Base-by-base conservation (phyloP, 805 yeast genomes). In the Starmerella riodocensis region DNA sequence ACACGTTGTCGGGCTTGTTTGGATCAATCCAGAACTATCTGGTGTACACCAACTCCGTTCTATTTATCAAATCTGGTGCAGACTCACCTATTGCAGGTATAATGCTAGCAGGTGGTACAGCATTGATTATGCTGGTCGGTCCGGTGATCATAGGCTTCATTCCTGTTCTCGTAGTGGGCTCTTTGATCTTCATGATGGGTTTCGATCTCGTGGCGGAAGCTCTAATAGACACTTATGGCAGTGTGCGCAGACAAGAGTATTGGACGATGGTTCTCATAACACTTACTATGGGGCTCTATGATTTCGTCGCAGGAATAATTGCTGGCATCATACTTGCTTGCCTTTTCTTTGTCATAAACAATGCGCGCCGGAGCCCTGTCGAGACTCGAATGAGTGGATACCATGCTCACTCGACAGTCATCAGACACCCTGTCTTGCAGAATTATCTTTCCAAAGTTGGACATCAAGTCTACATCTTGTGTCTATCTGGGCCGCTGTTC, bases 151-250 rank as follows among this genome's bases (percentile, higher is more conserved):
- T 91, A 53, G 94, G 95, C 0, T 83, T 65, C 54, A 91, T 91
- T 35, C 98, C 98, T 0, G 83, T 91, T 13, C 81, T 94, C 62
- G 96, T 91, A 29, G 98, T 91, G 20, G 97, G 96, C 0, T 74
- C 95, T 0, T 70, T 91, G 42, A 91, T 91, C 47, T 91, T 80
- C 59, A 62, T 91, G 42, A 66, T 91, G 35, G 98, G 98, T 1
- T 81, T 88, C 55, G 98, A 91, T 57, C 64, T 91, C 38, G 58
- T 91, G 48, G 75, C 78, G 40, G 98, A 91, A 58, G 82, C 96
- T 0, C 53, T 91, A 6, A 73, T 71, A 50, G 97, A 91, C 57
- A 84, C 97, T 0, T 69, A 71, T 60, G 91, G 88, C 4, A 72
- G 78, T 46, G 69, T 88, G 34, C 68, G 76, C 27, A 65, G 59